Base-by-base conservation (phyloP, 148 eudicot genomes). In the Tetragonia tetragonoides region DNA sequence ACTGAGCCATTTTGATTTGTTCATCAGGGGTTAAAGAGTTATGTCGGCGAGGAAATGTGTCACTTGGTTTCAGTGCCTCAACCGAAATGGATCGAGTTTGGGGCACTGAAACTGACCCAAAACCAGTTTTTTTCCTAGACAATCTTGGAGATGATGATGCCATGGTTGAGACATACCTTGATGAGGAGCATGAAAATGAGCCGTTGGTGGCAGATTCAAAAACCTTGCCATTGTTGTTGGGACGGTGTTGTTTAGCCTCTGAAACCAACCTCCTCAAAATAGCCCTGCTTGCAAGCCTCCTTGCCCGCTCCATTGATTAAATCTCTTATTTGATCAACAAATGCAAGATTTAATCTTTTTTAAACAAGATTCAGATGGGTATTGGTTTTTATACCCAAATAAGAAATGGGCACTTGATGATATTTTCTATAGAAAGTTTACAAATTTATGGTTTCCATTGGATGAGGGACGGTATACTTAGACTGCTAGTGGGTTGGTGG, bases 11-110 rank as follows among this genome's bases (percentile, higher is more conserved):
- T 68, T 87, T 88, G 15, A 79, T n/a, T 72, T 88, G 88, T 44
- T 92, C 96, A 2, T 88, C 97, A 1, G 90, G 91, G 78, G 93
- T 90, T 71, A 96, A 87, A 0, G 99, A 95, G 86, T 95, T 95
- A 63, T 95, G 99, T 56, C 99, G 84, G 49, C 96, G 90, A 6
- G 99, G 78, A 34, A 95, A 95, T 47, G 90, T 95, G 81, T 95
- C 99, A 76, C 90, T 91, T 0, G 93, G 90, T 77, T 91, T 91
- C 62, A 95, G 73, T 60, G 99, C 85, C 8, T 93, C 94, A 44
- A 91, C 88, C 0, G 94, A 87, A 12, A 95, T 87, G 42, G 93
- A 89, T 77, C 99, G 74, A 71, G 70, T 85, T 76, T 86, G 91
- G 5, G 80, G 68, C 39, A 77, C 75, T 59, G 57, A 38, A 47